Base-by-base conservation (phyloP, 2,329 filamentous ascomycete species). In the Ophiocordyceps camponoti-leonardi region DNA sequence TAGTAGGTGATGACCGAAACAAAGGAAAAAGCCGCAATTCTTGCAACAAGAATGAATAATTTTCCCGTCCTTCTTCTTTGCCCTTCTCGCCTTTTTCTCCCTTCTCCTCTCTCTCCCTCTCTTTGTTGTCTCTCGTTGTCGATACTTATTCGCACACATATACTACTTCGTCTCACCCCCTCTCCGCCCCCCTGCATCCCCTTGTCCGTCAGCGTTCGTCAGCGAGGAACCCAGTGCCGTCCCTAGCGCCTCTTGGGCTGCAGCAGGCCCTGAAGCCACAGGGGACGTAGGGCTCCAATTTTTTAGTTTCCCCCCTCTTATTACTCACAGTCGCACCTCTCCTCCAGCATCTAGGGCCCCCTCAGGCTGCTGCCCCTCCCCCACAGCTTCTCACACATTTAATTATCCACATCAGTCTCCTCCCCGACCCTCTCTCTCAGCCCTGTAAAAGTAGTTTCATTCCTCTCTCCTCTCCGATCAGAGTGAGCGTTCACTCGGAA, bases 291-390 rank as follows among this genome's bases (percentile, higher is more conserved):
- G 26, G 26, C 26, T 28, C 26, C 26, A 11, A 33, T 16, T 33
- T 33, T 31, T 7, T 33, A 14, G 31, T 40, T 40, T 11, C 19
- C 40, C n/a, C 22, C 16, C 33, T 28, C 26, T 28, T 11, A 2
- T 11, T 11, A 8, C 6, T 10, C 10, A 28, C 26, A 26, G 23
- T 5, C 8, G 23, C 8, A 8, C 23, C 23, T 26, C 23, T 2
- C 7, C 26, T 28, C 26, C 26, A 28, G 26, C 26, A 28, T 28
- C 26, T 28, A 11, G 11, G 26, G 26, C 4, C 26, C 26, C 26
- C 26, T 20, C 46, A 44, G 43, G 43, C 46, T 16, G 22, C n/a
- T 26, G 13, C 45, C 46, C 42, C 49, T 20, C 37, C n/a, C 37
- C 37, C n/a, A 40, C 37, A 40, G n/a, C n/a, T 19, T 40, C 39